Evolutionary conservation across 345 rosid genomes (phyloP).

Genomic region (Citrus maxima): DNA sequence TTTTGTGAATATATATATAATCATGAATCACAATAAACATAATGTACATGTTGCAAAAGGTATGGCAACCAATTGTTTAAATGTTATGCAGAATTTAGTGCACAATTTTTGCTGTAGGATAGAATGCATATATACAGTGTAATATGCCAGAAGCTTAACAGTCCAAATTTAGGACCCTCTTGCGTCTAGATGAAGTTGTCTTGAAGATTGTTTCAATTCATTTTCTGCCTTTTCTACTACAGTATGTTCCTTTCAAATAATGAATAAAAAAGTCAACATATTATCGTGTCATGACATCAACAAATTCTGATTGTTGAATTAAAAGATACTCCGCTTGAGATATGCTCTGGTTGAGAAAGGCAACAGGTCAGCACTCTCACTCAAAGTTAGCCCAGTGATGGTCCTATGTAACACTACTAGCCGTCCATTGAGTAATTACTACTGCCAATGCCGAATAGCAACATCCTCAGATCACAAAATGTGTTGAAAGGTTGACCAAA

Average conservation of each 20-base stretch:
- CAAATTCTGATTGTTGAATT: background rate
- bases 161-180: background rate
- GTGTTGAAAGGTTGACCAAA: too few species aligned
- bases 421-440: background rate
- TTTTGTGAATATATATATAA: background rate
- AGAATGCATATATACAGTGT: background rate
- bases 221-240: background rate
- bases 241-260: background rate
- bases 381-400: background rate
- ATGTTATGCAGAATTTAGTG: background rate
- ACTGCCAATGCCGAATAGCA: background rate
- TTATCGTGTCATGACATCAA: background rate
- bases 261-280: background rate
- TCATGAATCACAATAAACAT: background rate
- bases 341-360: background rate
- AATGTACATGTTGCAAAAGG: background rate
- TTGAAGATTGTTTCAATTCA: too few species aligned
- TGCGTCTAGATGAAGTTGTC: background rate
- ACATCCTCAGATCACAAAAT: background rate
- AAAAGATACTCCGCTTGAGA: background rate
- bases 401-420: background rate
- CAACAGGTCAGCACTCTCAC: fast-evolving
- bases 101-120: background rate
- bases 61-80: background rate
- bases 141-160: background rate